Percentiles rank a stretch among this genome's conserved stretches.
phyloP scores from a whole-genome alignment of 1,284 basidiomycete species.

The Ceratorhiza oryzae-sativae region DNA sequence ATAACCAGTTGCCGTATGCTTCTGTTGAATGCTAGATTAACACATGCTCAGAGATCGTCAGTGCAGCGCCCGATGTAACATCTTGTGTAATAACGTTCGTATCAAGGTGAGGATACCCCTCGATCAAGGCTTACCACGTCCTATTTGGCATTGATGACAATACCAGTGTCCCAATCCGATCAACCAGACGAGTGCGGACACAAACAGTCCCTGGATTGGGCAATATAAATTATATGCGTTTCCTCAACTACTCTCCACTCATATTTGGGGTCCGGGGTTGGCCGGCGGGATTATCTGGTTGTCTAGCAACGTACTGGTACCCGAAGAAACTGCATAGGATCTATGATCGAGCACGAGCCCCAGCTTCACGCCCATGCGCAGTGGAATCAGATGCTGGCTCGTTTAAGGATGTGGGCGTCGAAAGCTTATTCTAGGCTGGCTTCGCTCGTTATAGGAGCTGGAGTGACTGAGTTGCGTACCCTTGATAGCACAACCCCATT shows the following conservation, averaged over 20 bases:
- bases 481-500: slow-evolving; percentile 1
- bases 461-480: neutral
- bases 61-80: too few species aligned
- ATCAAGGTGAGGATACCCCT: too few species aligned
- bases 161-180: neutral
- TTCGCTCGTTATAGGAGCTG: neutral
- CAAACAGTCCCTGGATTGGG: slow-evolving; percentile 1
- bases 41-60: too few species aligned
- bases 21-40: too few species aligned
- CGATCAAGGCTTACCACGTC: neutral
- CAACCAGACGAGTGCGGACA: neutral
- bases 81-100: too few species aligned
- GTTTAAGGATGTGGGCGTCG: neutral
- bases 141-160: neutral
- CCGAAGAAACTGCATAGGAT: neutral
- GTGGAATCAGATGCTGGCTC: slow-evolving; percentile 4
- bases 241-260: neutral
- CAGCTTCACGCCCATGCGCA: too few species aligned
- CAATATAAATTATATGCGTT: slow-evolving; percentile 3
- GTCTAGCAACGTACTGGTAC: slow-evolving; percentile 4
- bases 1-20: too few species aligned
- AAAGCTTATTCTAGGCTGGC: neutral
- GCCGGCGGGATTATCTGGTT: neutral
- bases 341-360: neutral
- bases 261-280: neutral